Evolutionary conservation across 1,284 basidiomycete species (phyloP).

Genomic region (Trametes versicolor): DNA sequence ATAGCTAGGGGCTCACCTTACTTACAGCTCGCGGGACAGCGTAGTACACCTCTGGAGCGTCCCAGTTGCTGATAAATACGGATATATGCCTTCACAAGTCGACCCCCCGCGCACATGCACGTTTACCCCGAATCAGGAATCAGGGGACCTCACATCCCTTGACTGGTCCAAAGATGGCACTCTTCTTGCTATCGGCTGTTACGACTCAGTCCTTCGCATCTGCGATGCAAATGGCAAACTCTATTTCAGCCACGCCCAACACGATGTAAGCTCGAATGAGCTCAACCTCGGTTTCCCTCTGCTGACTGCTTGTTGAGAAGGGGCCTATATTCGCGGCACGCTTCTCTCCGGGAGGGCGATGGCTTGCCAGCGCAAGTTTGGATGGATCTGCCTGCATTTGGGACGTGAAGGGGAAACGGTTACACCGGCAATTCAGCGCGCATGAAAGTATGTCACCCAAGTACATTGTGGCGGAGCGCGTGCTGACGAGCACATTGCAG

Average conservation of each 20-base stretch:
- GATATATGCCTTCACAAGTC: conserved; percentile 29
- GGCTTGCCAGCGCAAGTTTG: conserved; percentile 76
- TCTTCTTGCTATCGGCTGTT: conserved; percentile 79
- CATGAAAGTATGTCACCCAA: conserved; percentile 63
- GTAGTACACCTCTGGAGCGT: conserved; percentile 81
- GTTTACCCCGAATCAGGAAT: conserved; percentile 56
- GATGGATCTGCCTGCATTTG: conserved; percentile 81
- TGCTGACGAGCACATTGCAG: conserved; percentile 45
- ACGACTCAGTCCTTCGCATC: conserved; percentile 75
- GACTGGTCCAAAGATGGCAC: conserved; percentile 79
- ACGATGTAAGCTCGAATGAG: conserved; percentile 61
- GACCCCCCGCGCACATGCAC: conserved; percentile 59
- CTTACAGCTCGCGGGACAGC: conserved; percentile 76
- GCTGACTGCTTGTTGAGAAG: conserved; percentile 52
- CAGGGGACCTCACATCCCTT: conserved; percentile 74
- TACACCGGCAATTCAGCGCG: conserved; percentile 68
- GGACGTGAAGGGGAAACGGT: conserved; percentile 71
- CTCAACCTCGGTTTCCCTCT: not conserved
- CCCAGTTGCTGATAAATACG: conserved; percentile 48
- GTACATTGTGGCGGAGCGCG: conserved; percentile 1
- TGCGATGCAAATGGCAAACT: conserved; percentile 63
- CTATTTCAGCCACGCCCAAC: conserved; percentile 68
- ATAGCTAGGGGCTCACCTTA: conserved; percentile 12
- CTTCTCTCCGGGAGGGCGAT: conserved; percentile 76
- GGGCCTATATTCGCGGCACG: conserved; percentile 79